Conservation (phyloP, 2,329 filamentous ascomycete genomes). For the Aureobasidium melanogenum region DNA sequence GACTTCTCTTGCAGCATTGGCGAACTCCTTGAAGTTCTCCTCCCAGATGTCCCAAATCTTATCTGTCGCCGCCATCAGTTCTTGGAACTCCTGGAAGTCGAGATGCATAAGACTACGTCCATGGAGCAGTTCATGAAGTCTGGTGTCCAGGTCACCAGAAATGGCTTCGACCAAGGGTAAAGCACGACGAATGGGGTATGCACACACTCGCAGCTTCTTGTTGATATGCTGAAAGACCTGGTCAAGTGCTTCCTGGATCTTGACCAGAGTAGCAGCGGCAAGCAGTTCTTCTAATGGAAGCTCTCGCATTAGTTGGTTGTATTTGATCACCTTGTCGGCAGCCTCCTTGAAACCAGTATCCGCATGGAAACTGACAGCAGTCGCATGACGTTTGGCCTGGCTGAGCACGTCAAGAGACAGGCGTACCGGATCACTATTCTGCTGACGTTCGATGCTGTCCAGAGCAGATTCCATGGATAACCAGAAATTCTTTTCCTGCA, state of each 20-base stretch:
- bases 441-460: conserved; percentile 82
- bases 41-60: conserved; percentile 91
- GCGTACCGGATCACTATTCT: conserved; percentile 78
- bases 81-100: conserved; percentile 82
- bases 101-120: conserved; percentile 85
- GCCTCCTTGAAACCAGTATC: conserved; percentile 95
- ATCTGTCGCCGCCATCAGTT: conserved; percentile 73
- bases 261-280: conserved; percentile 79
- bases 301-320: conserved; percentile 97
- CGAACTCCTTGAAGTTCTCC: conserved; percentile 94
- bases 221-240: conserved; percentile 92
- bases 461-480: conserved; percentile 90
- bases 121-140: conserved; percentile 75
- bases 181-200: conserved; percentile 86
- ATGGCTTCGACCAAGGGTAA: conserved; percentile 94
- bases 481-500: conserved; percentile 99
- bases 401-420: conserved; percentile 92
- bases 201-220: conserved; percentile 93
- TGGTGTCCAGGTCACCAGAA: conserved; percentile 80
- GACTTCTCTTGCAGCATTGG: conserved; percentile 91
- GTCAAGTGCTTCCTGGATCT: conserved; percentile 79
- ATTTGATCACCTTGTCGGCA: conserved; percentile 93
- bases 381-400: conserved; percentile 95
- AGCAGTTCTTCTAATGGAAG: conserved; percentile 93
- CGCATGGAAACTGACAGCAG: conserved; percentile 90